Percentiles rank a stretch among this genome's conserved stretches.
phyloP scores from a whole-genome alignment of 2,329 filamentous ascomycete species.

The Fonsecaea erecta region DNA sequence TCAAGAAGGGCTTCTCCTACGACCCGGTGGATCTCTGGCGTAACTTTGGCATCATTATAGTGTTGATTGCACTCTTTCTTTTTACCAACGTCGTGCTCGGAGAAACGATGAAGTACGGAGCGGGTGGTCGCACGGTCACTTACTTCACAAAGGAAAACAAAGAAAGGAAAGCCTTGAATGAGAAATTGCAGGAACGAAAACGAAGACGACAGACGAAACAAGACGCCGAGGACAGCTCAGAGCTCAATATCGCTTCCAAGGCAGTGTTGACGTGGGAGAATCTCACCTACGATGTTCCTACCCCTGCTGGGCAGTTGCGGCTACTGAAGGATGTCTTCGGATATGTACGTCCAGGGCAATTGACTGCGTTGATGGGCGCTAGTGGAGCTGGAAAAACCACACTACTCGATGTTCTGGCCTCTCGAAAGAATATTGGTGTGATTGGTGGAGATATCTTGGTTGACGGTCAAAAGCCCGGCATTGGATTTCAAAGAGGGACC shows the following conservation, averaged over 20 bases:
- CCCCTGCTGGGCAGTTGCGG: constrained; percentile 51
- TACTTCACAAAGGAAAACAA: constrained; percentile 49
- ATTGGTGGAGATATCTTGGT: constrained; percentile 67
- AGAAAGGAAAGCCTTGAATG: constrained; percentile 46
- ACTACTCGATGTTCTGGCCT: constrained; percentile 74
- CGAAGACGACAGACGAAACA: constrained; percentile 44
- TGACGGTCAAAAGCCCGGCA: constrained; percentile 62
- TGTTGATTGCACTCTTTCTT: constrained; percentile 44
- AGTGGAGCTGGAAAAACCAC: constrained; percentile 84
- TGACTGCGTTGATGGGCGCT: constrained; percentile 58
- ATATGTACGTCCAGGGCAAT: constrained; percentile 55
- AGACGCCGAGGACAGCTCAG: constrained; percentile 46
- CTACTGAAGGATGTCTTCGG: constrained; percentile 55
- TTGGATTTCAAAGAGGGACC: constrained; percentile 66
- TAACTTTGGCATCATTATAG: constrained; percentile 49
- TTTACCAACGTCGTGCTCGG: constrained; percentile 47
- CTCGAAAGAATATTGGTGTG: constrained; percentile 67
- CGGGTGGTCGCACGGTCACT: constrained; percentile 49
- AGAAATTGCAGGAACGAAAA: constrained; percentile 48
- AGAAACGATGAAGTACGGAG: constrained; percentile 46
- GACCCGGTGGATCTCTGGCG: constrained; percentile 72
- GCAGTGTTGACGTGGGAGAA: constrained; percentile 61
- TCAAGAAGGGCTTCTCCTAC: constrained; percentile 71
- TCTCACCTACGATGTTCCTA: constrained; percentile 56
- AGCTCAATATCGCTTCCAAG: constrained; percentile 59